Percentiles rank a stretch among this genome's conserved stretches.
Conservation (phyloP, 1,284 basidiomycete genomes). For the Ustilago sp. region DNA sequence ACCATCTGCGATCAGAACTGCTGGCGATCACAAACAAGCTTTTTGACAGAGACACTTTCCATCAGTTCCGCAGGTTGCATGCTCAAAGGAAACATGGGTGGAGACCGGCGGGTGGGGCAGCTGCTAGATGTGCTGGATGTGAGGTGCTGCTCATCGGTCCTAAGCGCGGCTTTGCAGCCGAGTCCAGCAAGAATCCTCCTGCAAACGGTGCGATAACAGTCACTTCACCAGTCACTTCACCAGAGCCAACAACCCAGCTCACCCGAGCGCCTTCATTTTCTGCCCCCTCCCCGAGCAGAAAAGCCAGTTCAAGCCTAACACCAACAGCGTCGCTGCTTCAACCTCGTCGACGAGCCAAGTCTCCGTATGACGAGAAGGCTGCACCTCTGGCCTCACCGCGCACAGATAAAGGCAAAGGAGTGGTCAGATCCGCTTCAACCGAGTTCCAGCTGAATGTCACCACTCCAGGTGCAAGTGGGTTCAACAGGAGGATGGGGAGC, state of each 20-base stretch:
- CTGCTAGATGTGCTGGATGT: slow-evolving; percentile 26
- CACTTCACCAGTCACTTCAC: slow-evolving; percentile 13
- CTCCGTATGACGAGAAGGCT: slow-evolving; percentile 52
- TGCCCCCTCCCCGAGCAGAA: slow-evolving; percentile 2
- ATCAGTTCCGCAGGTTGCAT: slow-evolving; percentile 74
- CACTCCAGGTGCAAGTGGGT: background rate
- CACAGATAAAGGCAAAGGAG: slow-evolving; percentile 51
- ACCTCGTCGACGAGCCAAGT: slow-evolving; percentile 29
- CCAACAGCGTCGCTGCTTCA: slow-evolving; percentile 29
- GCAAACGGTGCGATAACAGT: slow-evolving; percentile 2
- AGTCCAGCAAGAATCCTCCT: background rate
- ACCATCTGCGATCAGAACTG: slow-evolving; percentile 89
- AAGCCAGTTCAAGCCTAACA: slow-evolving; percentile 19
- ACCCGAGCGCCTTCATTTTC: slow-evolving; percentile 20
- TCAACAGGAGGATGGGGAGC: slow-evolving; percentile 10
- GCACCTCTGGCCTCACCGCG: slow-evolving; percentile 47
- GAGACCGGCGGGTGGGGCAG: slow-evolving; percentile 42
- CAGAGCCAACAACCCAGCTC: background rate
- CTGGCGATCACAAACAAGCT: slow-evolving; percentile 87
- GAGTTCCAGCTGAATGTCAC: slow-evolving; percentile 16
- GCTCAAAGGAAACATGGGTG: slow-evolving; percentile 70
- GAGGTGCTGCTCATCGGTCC: slow-evolving; percentile 31
- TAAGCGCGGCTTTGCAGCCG: slow-evolving; percentile 12
- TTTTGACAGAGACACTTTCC: slow-evolving; percentile 84
- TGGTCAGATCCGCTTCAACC: slow-evolving; percentile 35